Conservation (phyloP, 208 protist species). For the Entamoeba invadens region DNA sequence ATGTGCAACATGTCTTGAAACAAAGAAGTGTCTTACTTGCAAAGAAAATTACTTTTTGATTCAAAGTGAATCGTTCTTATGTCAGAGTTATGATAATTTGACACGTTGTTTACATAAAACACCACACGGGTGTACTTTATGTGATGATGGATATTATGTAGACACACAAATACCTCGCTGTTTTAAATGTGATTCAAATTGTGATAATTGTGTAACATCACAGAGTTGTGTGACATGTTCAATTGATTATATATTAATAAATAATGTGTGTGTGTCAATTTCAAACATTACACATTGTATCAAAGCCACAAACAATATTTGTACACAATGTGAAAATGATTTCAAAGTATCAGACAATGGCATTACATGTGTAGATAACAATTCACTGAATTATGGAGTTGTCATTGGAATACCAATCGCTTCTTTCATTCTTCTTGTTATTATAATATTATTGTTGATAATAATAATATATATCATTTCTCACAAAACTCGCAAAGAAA, state of each 20-base stretch:
- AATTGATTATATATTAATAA: not conserved
- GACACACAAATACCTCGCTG: not conserved
- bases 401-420: not conserved
- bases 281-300: not conserved
- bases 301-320: not conserved
- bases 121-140: not conserved
- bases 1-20: not conserved
- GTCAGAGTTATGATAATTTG: not conserved
- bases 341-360: not conserved
- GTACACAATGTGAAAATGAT: not conserved
- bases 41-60: not conserved
- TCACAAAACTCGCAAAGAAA: too few relatives aligned
- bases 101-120: not conserved
- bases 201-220: not conserved
- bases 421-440: not conserved
- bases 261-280: not conserved
- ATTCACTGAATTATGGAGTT: not conserved
- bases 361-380: not conserved
- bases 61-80: not conserved
- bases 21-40: not conserved
- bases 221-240: not conserved
- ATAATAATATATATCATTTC: too few relatives aligned
- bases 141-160: not conserved
- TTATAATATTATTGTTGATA: not conserved
- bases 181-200: not conserved